These are phyloP conservation scores for Dillenia suffruticosa DNA, from an alignment of 164 flowering plant genomes.

Conservation along the genomic window DNA sequence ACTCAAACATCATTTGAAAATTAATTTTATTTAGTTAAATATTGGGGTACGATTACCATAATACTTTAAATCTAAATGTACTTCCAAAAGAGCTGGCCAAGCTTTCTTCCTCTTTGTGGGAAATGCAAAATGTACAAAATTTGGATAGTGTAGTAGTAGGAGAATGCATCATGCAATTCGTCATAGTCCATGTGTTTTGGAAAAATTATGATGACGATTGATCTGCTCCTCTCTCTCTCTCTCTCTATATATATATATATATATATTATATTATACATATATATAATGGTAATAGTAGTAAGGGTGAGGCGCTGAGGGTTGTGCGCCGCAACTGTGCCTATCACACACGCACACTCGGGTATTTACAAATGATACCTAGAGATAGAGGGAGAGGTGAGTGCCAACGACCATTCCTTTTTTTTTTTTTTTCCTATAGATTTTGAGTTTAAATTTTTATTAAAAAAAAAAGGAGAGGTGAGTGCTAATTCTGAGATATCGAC, in stretches of 20 bases:
- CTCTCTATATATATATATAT: too few relatives aligned
- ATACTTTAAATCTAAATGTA: not conserved
- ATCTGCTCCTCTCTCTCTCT: not conserved
- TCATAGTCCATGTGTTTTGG: slow-evolving; percentile 21
- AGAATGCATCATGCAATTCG: slow-evolving; percentile 24
- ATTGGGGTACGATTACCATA: not conserved
- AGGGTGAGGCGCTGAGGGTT: not conserved
- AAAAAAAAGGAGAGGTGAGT: too few relatives aligned
- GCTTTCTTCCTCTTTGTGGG: not conserved
- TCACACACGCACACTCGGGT: too few relatives aligned
- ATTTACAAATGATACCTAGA: too few relatives aligned
- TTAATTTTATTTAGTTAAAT: not conserved
- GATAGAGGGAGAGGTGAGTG: too few relatives aligned
- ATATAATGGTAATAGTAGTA: too few relatives aligned
- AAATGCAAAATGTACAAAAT: not conserved
- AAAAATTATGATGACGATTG: not conserved
- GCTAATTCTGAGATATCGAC: too few relatives aligned
- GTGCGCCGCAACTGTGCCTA: not conserved
- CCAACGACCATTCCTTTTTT: too few relatives aligned
- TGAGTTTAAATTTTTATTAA: too few relatives aligned
- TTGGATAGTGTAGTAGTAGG: slow-evolving; percentile 1
- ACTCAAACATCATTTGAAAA: too few relatives aligned
- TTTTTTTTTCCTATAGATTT: too few relatives aligned
- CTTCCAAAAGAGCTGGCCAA: not conserved
- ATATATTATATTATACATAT: too few relatives aligned